Conservation (phyloP, 306 rosid genomes). For the Adenanthera pavonina region DNA sequence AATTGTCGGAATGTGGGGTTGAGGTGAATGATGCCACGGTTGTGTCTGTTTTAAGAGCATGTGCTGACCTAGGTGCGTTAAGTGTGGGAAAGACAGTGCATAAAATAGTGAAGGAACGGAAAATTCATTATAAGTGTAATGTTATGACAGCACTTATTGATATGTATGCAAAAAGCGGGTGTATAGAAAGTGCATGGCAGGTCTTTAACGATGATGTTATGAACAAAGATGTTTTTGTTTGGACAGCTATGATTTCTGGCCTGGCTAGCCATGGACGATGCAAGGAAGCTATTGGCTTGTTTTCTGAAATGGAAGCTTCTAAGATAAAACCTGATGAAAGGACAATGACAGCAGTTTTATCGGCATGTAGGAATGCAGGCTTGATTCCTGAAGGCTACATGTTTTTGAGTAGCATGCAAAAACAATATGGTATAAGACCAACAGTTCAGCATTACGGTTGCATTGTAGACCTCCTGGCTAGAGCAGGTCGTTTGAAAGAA, state of each 20-base stretch:
- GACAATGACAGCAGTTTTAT: conserved; percentile 55
- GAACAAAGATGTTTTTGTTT: conserved; percentile 51
- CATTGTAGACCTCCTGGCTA: conserved; percentile 62
- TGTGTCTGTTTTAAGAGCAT: conserved; percentile 55
- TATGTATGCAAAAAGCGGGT: conserved; percentile 65
- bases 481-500: conserved; percentile 57
- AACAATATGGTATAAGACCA: conserved; percentile 48
- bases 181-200: conserved; percentile 49
- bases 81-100: conserved; percentile 56
- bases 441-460: conserved; percentile 64
- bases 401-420: conserved; percentile 41
- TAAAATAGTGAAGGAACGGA: conserved; percentile 39
- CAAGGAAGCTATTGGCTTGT: conserved; percentile 54
- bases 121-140: conserved; percentile 25
- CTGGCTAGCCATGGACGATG: conserved; percentile 67
- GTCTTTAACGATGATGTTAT: conserved; percentile 43
- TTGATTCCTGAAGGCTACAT: conserved; percentile 44
- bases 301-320: conserved; percentile 45
- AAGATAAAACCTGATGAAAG: conserved; percentile 54
- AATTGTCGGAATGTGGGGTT: conserved; percentile 46
- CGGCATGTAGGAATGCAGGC: conserved; percentile 56
- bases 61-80: conserved; percentile 56
- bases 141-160: conserved; percentile 59
- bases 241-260: conserved; percentile 64
- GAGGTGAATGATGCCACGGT: conserved; percentile 54